These are phyloP conservation scores for Metschnikowia aberdeeniae DNA, from an alignment of 805 yeast species.

Conservation along the genomic window DNA sequence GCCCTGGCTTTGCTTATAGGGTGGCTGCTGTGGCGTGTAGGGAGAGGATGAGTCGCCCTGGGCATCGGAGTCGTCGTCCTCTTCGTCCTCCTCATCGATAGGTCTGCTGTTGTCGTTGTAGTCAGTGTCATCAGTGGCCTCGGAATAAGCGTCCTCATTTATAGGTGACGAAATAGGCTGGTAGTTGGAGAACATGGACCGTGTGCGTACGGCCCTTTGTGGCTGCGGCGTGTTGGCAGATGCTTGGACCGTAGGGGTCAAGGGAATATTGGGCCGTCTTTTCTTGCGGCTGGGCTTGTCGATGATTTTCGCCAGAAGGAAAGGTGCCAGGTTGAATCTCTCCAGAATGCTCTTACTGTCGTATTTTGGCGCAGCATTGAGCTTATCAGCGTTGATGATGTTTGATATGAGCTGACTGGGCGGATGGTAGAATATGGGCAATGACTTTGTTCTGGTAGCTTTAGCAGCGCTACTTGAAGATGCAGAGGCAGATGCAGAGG, in stretches of 20 bases:
- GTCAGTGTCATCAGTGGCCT: constrained; percentile 38
- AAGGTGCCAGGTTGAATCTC: constrained; percentile 44
- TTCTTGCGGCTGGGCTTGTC: constrained; percentile 30
- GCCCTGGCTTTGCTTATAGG: constrained; percentile 23
- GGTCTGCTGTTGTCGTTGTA: constrained; percentile 22
- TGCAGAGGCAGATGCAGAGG: constrained; percentile 10
- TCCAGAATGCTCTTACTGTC: constrained; percentile 41
- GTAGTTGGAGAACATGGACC: constrained; percentile 37
- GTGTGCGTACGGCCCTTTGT: constrained; percentile 39
- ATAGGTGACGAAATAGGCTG: constrained; percentile 40
- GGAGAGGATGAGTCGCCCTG: constrained; percentile 32
- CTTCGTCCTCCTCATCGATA: constrained; percentile 23
- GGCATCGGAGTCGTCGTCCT: constrained; percentile 26
- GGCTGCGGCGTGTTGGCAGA: constrained; percentile 20
- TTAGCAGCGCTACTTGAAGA: constrained; percentile 25
- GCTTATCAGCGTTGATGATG: constrained; percentile 40
- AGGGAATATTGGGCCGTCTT: constrained; percentile 18
- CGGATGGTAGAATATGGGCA: constrained; percentile 38
- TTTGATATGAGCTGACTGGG: constrained; percentile 38
- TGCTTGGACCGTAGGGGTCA: constrained; percentile 15
- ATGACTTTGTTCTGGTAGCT: constrained; percentile 43
- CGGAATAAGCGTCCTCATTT: constrained; percentile 35
- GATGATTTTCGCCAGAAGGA: constrained; percentile 38
- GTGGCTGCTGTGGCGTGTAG: constrained; percentile 40
- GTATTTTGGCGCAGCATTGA: constrained; percentile 34